Base-by-base conservation (phyloP, 2,329 filamentous ascomycete species). In the Leptodontidium sp. region DNA sequence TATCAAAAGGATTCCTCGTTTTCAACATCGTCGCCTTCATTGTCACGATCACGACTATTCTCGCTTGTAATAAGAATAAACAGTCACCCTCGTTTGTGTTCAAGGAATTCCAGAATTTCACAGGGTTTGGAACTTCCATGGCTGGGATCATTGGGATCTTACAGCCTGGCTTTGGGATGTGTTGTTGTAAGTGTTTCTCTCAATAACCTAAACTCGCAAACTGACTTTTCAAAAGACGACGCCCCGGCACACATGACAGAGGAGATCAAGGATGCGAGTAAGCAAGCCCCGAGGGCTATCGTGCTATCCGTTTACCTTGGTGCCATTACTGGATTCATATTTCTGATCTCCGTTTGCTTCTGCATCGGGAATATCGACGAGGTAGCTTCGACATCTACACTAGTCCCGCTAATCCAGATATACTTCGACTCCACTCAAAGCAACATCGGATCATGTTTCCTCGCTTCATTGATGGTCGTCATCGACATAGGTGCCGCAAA, bases 1-100 rank as follows among this genome's bases (percentile, higher is more conserved):
- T 87, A 32, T 84, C 84, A 6, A 82, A 82, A 24, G 82, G 79
- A 45, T 80, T 85, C 17, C 78, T 87, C 4, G 75, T 84, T 59
- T 87, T 85, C 82, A 88, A 88, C 67, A 81, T 88, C 38, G 71
- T 78, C 5, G 82, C 84, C 3, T 88, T 88, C 67, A 71, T 87
- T 32, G 80, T 85, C 40, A 82, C 86, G 52, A 79, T 85, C 49
- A 80, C 85, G 64, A 84, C 83, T 0, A 83, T 88, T 45, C 80
- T 88, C 9, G 84, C 85, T 1, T 83, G 79, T 21, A 87, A 87
- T 69, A 81, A 84, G 45, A 79, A 87, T 73, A 87, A 87, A 69
- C 84, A 87, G 70, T 78, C 83, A 0, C 80, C 86, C 1, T 81
- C 80, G 29, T 88, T 88, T 71, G 86, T 88, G 9, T 88, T 88